These are phyloP conservation scores for Saitozyma podzolica DNA, from an alignment of 768 basidiomycete genomes.

Conservation along the genomic window DNA sequence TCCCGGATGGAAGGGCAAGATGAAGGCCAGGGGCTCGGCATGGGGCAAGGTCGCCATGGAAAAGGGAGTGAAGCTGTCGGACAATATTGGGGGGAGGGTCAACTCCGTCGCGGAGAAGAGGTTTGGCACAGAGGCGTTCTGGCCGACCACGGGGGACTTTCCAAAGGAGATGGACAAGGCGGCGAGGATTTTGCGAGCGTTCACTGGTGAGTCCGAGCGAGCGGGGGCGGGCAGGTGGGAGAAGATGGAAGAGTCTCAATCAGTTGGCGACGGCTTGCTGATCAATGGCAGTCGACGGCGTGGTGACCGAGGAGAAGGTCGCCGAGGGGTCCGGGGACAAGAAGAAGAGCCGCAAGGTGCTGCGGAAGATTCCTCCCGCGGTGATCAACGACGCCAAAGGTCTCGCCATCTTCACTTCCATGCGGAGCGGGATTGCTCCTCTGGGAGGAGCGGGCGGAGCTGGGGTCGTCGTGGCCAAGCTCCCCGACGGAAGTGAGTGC, in stretches of 20 bases:
- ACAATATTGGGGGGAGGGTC: conserved; percentile 45
- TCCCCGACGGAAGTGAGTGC: conserved; percentile 50
- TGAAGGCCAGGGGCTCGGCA: conserved; percentile 30
- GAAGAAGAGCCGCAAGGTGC: conserved; percentile 39
- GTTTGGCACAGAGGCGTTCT: conserved; percentile 51
- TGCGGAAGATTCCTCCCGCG: conserved; percentile 51
- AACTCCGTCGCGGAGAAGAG: conserved; percentile 49
- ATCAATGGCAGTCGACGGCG: conserved; percentile 27
- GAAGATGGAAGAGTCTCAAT: too few relatives aligned
- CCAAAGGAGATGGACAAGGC: conserved; percentile 51
- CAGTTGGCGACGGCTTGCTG: not conserved
- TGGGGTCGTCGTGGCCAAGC: conserved; percentile 50
- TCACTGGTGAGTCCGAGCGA: conserved; percentile 46
- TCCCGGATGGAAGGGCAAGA: conserved; percentile 10
- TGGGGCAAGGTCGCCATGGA: conserved; percentile 48
- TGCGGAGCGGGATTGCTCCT: conserved; percentile 51
- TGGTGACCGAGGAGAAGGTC: conserved; percentile 27
- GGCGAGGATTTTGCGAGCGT: conserved; percentile 48
- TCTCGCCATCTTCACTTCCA: conserved; percentile 50
- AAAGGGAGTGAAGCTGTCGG: conserved; percentile 39
- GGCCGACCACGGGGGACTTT: conserved; percentile 50
- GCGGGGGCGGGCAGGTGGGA: not conserved
- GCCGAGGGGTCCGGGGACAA: conserved; percentile 9
- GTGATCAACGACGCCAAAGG: conserved; percentile 46
- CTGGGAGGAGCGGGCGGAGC: conserved; percentile 52